Evolutionary conservation across 1,284 basidiomycete genomes (phyloP).

Genomic region (Papiliotrema terrestris): DNA sequence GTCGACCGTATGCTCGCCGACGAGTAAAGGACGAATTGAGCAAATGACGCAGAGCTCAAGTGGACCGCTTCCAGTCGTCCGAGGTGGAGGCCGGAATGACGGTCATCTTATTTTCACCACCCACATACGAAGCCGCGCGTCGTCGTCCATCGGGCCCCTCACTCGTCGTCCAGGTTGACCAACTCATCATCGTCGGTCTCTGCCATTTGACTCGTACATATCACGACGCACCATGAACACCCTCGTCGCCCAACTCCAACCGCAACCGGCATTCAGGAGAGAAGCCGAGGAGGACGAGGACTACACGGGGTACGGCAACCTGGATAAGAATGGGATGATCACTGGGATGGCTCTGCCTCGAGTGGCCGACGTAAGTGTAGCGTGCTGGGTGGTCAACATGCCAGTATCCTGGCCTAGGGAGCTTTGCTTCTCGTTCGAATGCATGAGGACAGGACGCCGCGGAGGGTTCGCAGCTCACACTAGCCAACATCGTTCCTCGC

Average conservation of each 20-base stretch:
- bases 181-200: background rate
- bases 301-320: conserved; percentile 64
- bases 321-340: conserved; percentile 37
- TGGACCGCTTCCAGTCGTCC: background rate
- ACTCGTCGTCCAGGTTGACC: background rate
- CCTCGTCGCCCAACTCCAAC: conserved; percentile 61
- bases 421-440: too few relatives aligned
- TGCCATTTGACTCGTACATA: background rate
- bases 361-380: conserved; percentile 43
- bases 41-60: background rate
- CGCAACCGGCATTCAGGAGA: conserved; percentile 53
- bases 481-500: conserved; percentile 86
- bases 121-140: background rate
- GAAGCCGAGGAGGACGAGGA: conserved; percentile 58
- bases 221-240: conserved; percentile 62
- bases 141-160: background rate
- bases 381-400: background rate
- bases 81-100: background rate
- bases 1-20: background rate
- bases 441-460: too few relatives aligned
- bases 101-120: background rate
- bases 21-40: background rate
- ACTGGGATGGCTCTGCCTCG: conserved; percentile 43
- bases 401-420: background rate
- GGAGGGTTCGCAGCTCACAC: background rate